Evolutionary conservation across 164 flowering plant species (phyloP), one percentile per base, ranked within the genome.

Genomic region (Dillenia turbinata): DNA sequence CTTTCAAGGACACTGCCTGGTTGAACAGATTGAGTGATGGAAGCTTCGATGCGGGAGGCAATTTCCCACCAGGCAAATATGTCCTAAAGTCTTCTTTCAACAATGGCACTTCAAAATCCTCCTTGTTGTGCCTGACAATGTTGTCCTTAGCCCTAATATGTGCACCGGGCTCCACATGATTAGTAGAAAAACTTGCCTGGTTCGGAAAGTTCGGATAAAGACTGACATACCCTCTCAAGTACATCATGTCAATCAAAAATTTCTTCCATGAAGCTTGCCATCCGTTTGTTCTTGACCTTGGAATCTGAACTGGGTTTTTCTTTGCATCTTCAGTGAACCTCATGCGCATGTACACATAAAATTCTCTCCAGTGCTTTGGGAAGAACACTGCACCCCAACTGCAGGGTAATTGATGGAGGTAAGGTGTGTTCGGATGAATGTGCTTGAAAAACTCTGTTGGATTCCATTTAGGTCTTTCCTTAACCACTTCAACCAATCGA

Each of bases 231-330:
- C 97, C 99, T 66, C 99, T 75, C 1, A 94, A 75, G 75, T 94
- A 94, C 99, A 94, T 94, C 95, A 94, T 84, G 71, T 93, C 98
- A 1, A 94, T 94, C 12, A 94, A 71, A 68, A 91, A 94, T 75
- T 94, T 94, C 75, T 94, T 94, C 99, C 99, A 94, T 9, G 99
- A 94, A 22, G 99, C 97, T 69, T 91, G 96, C 99, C 99, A 94
- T 0, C 99, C 97, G 46, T 94, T 94, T 0, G 96, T 91, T 57
- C 96, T 68, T 16, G 99, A 94, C 64, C 84, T 91, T 0, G 99
- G 99, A 49, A 94, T 94, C 53, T 91, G 96, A 60, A 94, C 99
- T 3, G 96, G 97, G 74, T 94, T 94, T 54, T 68, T 44, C 73
- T 91, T 91, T 0, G 99, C 87, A 52, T 91, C 83, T 63, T 86